Base-by-base conservation (phyloP, 2,329 filamentous ascomycete species). In the Cadophora malorum region DNA sequence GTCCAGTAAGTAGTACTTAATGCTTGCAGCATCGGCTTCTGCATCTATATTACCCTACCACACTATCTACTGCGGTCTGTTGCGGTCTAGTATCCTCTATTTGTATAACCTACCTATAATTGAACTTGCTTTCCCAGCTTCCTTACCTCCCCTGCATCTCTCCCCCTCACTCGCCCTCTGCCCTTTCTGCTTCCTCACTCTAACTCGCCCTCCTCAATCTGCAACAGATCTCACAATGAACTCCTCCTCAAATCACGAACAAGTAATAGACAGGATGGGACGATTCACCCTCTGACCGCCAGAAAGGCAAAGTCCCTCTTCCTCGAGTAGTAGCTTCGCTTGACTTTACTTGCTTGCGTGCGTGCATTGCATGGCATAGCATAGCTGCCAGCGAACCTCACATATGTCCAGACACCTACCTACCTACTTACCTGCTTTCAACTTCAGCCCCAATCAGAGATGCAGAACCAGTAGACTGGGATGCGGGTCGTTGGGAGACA, bases 391-490 rank as follows among this genome's bases (percentile, higher is more conserved):
- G 45, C 45, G 45, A 49, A 49, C 45, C 45, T 49, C 55, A 35
- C 31, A 35, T 58, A 28, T 28, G 9, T 28, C 28, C 9, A 28
- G 28, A 28, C 53, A 58, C 19, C 12, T 10, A 28, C 14, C 31
- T 5, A 16, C n/a, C n/a, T n/a, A n/a, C n/a, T n/a, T n/a, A n/a
- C n/a, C n/a, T n/a, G n/a, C n/a, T n/a, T n/a, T n/a, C n/a, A n/a
- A n/a, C 9, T 59, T 41, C 33, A 59, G 55, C 55, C 55, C 55
- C 55, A 59, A 59, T 59, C 55, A 59, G 55, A 38, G 55, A 21
- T 41, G 35, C 33, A 38, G 35, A 3, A 59, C 55, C 55, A 33
- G 21, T 41, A 59, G 55, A 41, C 33, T 14, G 55, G 55, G 55
- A 59, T 59, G 55, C 35, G 55, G 55, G 55, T 59, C n/a, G 33